phyloP scores from a whole-genome alignment of 1,284 basidiomycete genomes.

The Tylopilus orsonianus region DNA sequence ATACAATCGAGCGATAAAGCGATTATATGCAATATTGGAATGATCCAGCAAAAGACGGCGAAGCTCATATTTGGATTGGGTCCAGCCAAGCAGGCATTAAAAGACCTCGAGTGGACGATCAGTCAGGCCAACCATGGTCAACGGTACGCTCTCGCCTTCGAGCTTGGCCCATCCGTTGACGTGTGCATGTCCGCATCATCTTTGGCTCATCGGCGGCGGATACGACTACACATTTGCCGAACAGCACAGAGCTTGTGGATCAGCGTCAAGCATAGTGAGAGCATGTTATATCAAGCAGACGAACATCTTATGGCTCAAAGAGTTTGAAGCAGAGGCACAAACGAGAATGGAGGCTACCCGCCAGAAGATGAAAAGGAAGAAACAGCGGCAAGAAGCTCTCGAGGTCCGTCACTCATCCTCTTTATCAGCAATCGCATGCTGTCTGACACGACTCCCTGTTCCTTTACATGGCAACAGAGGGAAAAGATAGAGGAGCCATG shows the following conservation, averaged over 20 bases:
- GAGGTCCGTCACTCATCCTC: constrained; percentile 44
- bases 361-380: constrained; percentile 65
- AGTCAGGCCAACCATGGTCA: constrained; percentile 86
- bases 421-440: background rate
- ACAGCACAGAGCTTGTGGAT: constrained; percentile 82
- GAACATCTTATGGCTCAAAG: constrained; percentile 75
- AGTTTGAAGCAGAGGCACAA: constrained; percentile 72
- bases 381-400: constrained; percentile 53
- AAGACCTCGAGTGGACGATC: constrained; percentile 76
- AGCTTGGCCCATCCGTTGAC: background rate
- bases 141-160: constrained; percentile 51
- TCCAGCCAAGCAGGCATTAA: constrained; percentile 73
- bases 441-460: background rate
- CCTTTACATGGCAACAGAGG: constrained; percentile 38
- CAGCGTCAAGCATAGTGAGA: constrained; percentile 88
- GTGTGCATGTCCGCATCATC: constrained; percentile 47
- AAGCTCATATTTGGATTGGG: constrained; percentile 80
- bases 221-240: constrained; percentile 70
- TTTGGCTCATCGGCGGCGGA: constrained; percentile 83
- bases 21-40: constrained; percentile 29
- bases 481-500: constrained; percentile 58
- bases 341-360: constrained; percentile 75
- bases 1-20: constrained; percentile 69
- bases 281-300: constrained; percentile 75
- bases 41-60: constrained; percentile 93